Base-by-base conservation (phyloP, 1,284 basidiomycete species). In the Leccinum fuscescens region DNA sequence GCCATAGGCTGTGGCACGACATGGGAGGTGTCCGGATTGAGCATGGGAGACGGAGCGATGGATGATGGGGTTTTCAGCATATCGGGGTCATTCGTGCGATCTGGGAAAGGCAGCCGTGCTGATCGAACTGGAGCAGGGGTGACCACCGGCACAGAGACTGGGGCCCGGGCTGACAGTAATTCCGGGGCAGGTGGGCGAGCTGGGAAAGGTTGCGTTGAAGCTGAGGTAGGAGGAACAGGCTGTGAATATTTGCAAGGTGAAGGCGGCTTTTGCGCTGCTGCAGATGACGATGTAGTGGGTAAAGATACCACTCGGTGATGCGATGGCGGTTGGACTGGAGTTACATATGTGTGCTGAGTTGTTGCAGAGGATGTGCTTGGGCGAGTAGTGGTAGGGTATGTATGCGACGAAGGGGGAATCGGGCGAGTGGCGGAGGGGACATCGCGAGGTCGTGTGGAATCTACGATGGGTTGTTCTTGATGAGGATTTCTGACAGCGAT, bases 31-130 rank as follows among this genome's bases (percentile, higher is more conserved):
- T 64, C 62, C 27, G 72, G 55, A 27, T 66, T 73, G 12, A 69
- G 68, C 68, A 73, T 73, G 4, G 75, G 70, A 5, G 82, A 80
- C 0, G 74, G 78, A 3, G 80, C 78, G 14, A 84, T 76, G 4
- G 83, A 82, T 27, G 83, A 83, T n/a, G 83, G 82, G 0, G 83
- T 85, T 64, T 76, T 78, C 22, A 84, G 74, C 44, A 81, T 57
- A 54, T 75, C 73, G 4, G 80, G 77, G 44, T 83, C 83, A 60
- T 79, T 76, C n/a, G 56, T 35, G 24, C 62, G 70, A 51, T 71
- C 63, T 22, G 58, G 57, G 35, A 64, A 57, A 29, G 64, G 54
- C 8, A 58, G 53, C 8, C 70, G 62, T 22, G 58, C 49, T 33
- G 56, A 46, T 55, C 71, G 64, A 20, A 57, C 55, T 29, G 63